phyloP scores from a whole-genome alignment of 441 rosid genomes.

The Sinapis alba region DNA sequence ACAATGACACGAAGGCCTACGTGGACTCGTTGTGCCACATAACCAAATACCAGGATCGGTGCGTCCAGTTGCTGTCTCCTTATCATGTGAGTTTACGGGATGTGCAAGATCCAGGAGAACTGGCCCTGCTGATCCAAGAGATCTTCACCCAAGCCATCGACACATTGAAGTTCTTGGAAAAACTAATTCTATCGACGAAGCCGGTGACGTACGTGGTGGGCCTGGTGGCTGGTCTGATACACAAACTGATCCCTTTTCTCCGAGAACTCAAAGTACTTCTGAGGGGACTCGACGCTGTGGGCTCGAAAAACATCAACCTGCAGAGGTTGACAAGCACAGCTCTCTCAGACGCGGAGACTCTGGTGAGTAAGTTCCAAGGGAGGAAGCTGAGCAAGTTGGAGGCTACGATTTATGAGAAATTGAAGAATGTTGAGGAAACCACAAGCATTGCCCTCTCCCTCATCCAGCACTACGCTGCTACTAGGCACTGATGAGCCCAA shows the following conservation, averaged over 20 bases:
- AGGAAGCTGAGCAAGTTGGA: conserved; percentile 57
- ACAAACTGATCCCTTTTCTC: too few relatives aligned
- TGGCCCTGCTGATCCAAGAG: conserved; percentile 59
- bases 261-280: too few relatives aligned
- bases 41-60: conserved; percentile 56
- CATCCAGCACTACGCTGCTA: conserved; percentile 60
- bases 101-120: conserved; percentile 48
- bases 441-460: conserved; percentile 76
- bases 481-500: conserved; percentile 38
- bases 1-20: conserved; percentile 33
- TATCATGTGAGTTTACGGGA: conserved; percentile 43
- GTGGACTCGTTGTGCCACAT: conserved; percentile 51
- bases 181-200: conserved; percentile 43
- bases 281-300: conserved; percentile 6
- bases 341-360: conserved; percentile 57
- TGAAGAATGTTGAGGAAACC: conserved; percentile 71
- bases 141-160: conserved; percentile 55
- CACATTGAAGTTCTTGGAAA: conserved; percentile 56
- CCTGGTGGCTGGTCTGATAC: too few relatives aligned
- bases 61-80: conserved; percentile 53
- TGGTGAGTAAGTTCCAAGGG: conserved; percentile 58
- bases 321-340: conserved; percentile 77
- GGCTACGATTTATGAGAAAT: conserved; percentile 69
- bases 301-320: conserved; percentile 45
- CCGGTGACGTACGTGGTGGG: too few relatives aligned